A percentile compares a stretch with the other conserved stretches of the same genome.
These are phyloP conservation scores for Phylloporus sp. DNA, from an alignment of 768 basidiomycete species.

Conservation along the genomic window DNA sequence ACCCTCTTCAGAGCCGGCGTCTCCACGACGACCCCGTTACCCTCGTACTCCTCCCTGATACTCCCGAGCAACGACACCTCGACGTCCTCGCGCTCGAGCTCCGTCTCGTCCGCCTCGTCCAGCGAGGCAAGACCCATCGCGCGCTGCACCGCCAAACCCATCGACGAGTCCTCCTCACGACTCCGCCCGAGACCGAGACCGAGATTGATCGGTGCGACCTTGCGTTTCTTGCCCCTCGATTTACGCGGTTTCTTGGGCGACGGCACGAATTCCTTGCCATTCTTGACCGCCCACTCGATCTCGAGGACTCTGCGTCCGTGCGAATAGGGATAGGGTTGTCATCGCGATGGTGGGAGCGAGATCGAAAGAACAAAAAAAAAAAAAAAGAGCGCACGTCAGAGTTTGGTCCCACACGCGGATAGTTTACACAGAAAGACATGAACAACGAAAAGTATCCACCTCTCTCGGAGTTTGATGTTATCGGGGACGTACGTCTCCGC, in stretches of 20 bases:
- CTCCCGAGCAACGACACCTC: conserved; percentile 10
- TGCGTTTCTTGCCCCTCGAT: conserved; percentile 31
- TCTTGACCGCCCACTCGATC: conserved; percentile 72
- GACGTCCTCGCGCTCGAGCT: conserved; percentile 13
- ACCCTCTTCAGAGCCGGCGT: conserved; percentile 26
- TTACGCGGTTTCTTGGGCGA: conserved; percentile 42
- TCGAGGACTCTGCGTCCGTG: conserved; percentile 76
- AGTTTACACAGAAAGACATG: conserved; percentile 58
- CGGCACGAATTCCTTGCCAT: conserved; percentile 55
- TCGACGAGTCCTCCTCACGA: conserved; percentile 16
- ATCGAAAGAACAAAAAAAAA: conserved; percentile 6
- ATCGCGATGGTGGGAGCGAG: not conserved
- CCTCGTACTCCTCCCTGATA: conserved; percentile 29
- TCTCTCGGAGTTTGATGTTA: conserved; percentile 79
- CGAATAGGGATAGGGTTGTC: not conserved
- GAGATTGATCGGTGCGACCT: conserved; percentile 21
- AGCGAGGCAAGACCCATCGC: conserved; percentile 22
- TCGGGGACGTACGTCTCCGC: conserved; percentile 83
- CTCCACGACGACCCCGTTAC: conserved; percentile 11
- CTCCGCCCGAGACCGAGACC: not conserved
- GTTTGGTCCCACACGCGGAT: conserved; percentile 32
- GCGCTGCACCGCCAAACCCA: conserved; percentile 10
- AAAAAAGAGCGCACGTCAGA: conserved; percentile 40
- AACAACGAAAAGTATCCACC: conserved; percentile 74
- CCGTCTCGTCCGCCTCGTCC: conserved; percentile 41